Conservation (phyloP, 768 basidiomycete genomes). For the Amanita pallidorosea region DNA sequence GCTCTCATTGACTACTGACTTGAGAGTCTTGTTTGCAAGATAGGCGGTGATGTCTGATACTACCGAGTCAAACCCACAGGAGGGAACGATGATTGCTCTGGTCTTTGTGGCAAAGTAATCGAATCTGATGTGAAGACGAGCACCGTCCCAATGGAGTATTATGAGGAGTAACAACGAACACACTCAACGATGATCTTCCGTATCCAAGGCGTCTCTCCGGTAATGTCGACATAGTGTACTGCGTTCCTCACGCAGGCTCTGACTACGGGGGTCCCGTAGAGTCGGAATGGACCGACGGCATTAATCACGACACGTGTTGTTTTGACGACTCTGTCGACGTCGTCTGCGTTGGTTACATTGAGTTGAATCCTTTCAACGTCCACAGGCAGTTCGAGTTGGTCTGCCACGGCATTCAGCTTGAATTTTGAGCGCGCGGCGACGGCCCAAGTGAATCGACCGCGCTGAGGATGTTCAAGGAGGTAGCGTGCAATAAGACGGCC, state of each 20-base stretch:
- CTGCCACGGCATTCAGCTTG: slow-evolving; percentile 45
- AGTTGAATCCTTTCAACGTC: slow-evolving; percentile 38
- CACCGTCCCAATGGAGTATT: slow-evolving; percentile 2
- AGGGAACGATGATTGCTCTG: slow-evolving; percentile 67
- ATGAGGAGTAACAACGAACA: slow-evolving; percentile 13
- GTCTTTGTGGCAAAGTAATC: slow-evolving; percentile 64
- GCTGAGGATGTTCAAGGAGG: slow-evolving; percentile 53
- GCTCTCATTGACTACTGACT: slow-evolving; percentile 17
- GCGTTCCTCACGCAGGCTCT: slow-evolving; percentile 63
- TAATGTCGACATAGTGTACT: slow-evolving; percentile 80
- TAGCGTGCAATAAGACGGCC: slow-evolving; percentile 62
- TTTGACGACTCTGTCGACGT: slow-evolving; percentile 49
- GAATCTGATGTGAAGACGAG: slow-evolving; percentile 32
- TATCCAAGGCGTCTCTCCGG: slow-evolving; percentile 65
- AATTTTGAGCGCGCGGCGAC: slow-evolving; percentile 58
- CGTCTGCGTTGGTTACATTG: slow-evolving; percentile 44
- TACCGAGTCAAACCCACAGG: slow-evolving; percentile 69
- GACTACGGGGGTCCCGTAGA: slow-evolving; percentile 65
- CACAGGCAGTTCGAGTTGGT: slow-evolving; percentile 32
- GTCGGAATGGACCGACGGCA: slow-evolving; percentile 66
- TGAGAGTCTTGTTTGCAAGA: slow-evolving; percentile 61
- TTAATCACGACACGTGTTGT: slow-evolving; percentile 62
- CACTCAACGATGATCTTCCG: slow-evolving; percentile 48
- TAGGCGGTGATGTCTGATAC: slow-evolving; percentile 65
- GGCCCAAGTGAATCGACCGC: slow-evolving; percentile 49